Evolutionary conservation across 2,329 filamentous ascomycete species (phyloP).

Genomic region (Knufia fluminis): DNA sequence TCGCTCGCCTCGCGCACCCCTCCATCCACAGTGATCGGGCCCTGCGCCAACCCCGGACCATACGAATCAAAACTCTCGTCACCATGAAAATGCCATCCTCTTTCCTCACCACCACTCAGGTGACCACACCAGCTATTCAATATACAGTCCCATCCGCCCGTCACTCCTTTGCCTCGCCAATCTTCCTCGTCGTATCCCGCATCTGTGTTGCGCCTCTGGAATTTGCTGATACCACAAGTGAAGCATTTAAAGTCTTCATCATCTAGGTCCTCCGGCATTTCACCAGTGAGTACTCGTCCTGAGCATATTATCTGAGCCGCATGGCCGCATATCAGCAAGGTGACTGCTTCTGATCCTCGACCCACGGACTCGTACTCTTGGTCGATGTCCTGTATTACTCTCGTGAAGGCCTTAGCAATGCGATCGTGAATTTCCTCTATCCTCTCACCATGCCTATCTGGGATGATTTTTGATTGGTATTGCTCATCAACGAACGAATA

Average conservation of each 20-base stretch:
- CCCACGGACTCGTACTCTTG: conserved; percentile 29
- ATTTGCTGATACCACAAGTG: conserved; percentile 72
- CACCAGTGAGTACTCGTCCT: conserved; percentile 70
- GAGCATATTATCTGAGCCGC: conserved; percentile 82
- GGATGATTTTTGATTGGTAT: conserved; percentile 55
- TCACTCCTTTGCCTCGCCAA: conserved; percentile 36
- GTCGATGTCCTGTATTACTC: conserved; percentile 30
- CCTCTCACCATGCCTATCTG: conserved; percentile 67
- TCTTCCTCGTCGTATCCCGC: conserved; percentile 22
- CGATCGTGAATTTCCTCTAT: conserved; percentile 73
- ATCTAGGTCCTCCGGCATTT: conserved; percentile 60
- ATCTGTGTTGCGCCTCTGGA: conserved; percentile 36
- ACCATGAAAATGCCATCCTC: conserved; percentile 59
- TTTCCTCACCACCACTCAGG: conserved; percentile 67
- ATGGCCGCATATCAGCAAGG: conserved; percentile 77
- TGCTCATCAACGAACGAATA: conserved; percentile 41
- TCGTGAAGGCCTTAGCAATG: conserved; percentile 50
- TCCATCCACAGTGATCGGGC: conserved; percentile 16
- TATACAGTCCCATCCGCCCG: conserved; percentile 71
- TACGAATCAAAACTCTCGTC: conserved; percentile 37
- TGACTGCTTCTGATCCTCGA: conserved; percentile 48
- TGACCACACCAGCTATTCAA: conserved; percentile 80
- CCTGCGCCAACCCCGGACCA: conserved; percentile 24
- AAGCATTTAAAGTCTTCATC: conserved; percentile 77
- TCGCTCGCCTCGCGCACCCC: conserved; percentile 3